A percentile compares a stretch with the other conserved stretches of the same genome.
Conservation (phyloP, 169 alveolate species). For the Cryptosporidium canis region DNA sequence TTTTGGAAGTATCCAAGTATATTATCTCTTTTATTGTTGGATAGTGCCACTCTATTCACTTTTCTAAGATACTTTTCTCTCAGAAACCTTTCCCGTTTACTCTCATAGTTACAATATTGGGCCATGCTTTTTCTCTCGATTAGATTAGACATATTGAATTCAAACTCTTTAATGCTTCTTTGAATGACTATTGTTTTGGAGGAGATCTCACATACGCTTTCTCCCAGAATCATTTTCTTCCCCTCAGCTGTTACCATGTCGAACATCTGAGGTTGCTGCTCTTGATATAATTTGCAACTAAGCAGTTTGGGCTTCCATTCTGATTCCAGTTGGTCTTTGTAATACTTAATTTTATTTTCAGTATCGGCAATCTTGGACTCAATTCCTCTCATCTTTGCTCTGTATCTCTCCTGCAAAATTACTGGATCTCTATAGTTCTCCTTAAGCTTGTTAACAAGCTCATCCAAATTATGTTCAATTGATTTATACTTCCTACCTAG, state of each 20-base stretch:
- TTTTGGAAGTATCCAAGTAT: conserved; percentile 2
- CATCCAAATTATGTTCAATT: not conserved
- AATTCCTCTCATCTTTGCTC: not conserved
- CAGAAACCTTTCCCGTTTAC: not conserved
- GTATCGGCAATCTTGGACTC: not conserved
- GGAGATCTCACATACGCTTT: conserved; percentile 26
- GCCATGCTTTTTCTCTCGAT: not conserved
- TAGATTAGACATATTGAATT: not conserved
- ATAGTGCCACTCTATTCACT: conserved; percentile 6
- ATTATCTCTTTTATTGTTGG: conserved; percentile 2
- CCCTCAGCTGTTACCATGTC: conserved; percentile 22
- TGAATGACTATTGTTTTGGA: not conserved
- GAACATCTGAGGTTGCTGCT: not conserved
- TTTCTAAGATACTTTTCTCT: conserved; percentile 23
- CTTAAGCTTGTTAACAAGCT: not conserved
- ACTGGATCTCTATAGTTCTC: conserved; percentile 19
- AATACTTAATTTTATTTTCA: not conserved
- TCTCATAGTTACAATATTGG: not conserved
- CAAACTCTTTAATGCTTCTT: conserved; percentile 17
- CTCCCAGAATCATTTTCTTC: conserved; percentile 5
- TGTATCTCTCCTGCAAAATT: not conserved
- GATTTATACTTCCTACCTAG: not conserved
- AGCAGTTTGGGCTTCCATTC: conserved; percentile 32
- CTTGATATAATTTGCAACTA: not conserved
- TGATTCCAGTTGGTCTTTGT: not conserved